Conservation (phyloP, 1,284 basidiomycete genomes). For the Laetiporus sulphureus region DNA sequence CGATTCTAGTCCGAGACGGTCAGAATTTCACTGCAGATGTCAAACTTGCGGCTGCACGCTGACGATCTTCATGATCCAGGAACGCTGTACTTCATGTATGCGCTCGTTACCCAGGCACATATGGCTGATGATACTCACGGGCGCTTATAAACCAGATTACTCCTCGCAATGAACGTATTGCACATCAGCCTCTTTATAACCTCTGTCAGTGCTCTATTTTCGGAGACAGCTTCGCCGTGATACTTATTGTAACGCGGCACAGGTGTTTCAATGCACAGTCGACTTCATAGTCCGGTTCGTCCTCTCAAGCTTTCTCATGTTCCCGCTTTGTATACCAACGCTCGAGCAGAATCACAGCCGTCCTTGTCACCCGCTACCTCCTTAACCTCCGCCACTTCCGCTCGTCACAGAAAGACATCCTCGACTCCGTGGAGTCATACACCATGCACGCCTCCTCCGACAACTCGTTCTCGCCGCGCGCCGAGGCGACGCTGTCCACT, state of each 20-base stretch:
- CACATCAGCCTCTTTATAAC: slow-evolving; percentile 1
- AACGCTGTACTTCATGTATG: slow-evolving; percentile 3
- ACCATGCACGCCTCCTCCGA: background rate
- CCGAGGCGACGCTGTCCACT: background rate
- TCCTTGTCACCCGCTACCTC: slow-evolving; percentile 9
- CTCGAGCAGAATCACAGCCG: slow-evolving; percentile 6
- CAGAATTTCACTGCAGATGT: background rate
- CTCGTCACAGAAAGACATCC: background rate
- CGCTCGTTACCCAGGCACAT: background rate
- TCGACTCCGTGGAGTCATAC: background rate
- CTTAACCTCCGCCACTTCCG: slow-evolving; percentile 7
- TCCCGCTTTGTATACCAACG: background rate
- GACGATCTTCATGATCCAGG: background rate
- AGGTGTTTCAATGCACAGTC: background rate
- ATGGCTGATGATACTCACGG: background rate
- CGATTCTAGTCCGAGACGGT: slow-evolving; percentile 2
- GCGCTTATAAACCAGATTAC: background rate
- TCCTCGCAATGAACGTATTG: slow-evolving; percentile 1
- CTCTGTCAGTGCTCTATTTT: background rate
- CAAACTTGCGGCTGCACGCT: background rate
- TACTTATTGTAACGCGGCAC: background rate
- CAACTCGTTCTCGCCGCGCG: background rate
- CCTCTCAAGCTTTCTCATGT: background rate
- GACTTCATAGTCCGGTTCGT: slow-evolving; percentile 1
- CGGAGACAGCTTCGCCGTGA: background rate